Percentiles rank a stretch among this genome's conserved stretches.
Evolutionary conservation across 192 early-diverging fungal species (phyloP).

Genomic region (Diversispora epigaea): DNA sequence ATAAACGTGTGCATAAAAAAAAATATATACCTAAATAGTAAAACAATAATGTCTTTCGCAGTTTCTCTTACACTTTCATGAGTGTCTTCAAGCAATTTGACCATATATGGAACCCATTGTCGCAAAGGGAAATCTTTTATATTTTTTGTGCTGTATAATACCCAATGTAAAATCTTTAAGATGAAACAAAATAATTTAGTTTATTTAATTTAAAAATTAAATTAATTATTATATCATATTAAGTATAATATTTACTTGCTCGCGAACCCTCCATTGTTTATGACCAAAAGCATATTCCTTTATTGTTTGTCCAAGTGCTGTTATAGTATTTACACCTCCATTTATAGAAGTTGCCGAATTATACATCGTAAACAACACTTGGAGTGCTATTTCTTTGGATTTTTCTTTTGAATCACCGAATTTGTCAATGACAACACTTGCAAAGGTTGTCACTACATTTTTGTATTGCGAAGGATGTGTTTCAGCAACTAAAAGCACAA

Average conservation of each 20-base stretch:
- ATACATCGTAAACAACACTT: conserved; percentile 24
- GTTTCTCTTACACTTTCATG: conserved; percentile 27
- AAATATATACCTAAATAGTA: conserved; percentile 15
- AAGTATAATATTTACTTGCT: conserved; percentile 4
- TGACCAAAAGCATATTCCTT: conserved; percentile 25
- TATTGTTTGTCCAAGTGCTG: neutral
- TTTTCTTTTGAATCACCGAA: conserved; percentile 21
- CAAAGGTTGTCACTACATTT: conserved; percentile 1
- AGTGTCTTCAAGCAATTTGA: conserved; percentile 25
- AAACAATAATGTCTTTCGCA: conserved; percentile 19
- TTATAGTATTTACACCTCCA: neutral
- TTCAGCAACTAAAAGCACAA: conserved; percentile 8
- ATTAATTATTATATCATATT: neutral
- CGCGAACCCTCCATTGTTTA: conserved; percentile 29
- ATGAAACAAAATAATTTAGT: neutral
- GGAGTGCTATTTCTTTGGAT: conserved; percentile 4
- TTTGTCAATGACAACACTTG: conserved; percentile 19
- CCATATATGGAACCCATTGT: conserved; percentile 26
- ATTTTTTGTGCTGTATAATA: neutral
- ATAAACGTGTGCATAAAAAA: neutral
- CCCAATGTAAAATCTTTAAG: conserved; percentile 27
- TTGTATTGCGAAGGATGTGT: conserved; percentile 6
- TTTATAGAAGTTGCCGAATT: neutral
- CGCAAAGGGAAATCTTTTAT: conserved; percentile 10
- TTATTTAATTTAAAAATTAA: neutral